Evolutionary conservation across 805 yeast genomes (phyloP), one percentile per base, ranked within the genome.

Genomic region (Phaffomyces opuntiae): DNA sequence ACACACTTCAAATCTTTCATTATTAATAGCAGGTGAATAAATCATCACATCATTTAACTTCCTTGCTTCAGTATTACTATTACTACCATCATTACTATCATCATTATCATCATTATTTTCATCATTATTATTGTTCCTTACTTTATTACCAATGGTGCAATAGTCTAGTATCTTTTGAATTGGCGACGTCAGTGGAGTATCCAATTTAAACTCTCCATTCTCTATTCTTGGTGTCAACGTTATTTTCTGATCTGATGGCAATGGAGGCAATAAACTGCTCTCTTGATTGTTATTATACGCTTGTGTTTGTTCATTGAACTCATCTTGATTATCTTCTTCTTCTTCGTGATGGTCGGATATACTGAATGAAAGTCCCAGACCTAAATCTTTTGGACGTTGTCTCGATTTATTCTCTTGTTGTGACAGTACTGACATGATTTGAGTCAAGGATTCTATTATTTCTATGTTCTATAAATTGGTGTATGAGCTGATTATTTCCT

Each of bases 1-100:
- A 42, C 52, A 47, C 1, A 57, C 53, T 21, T 57, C 60, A 44
- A 57, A 57, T 21, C 53, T 47, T 19, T 56, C 57, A 24, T 53
- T 47, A 13, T 57, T 49, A 7, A 57, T 49, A 14, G 56, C 56
- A 11, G 61, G 61, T 5, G 60, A 55, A 27, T 46, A 52, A 19
- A 26, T 47, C n/a, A 44, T 4, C 1, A 35, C 36, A 11, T 46
- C 48, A 9, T 32, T 38, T 7, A 29, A 13, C 9, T 29, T 29
- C 31, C 24, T 21, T 21, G 24, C 5, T 21, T 21, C 24, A 21
- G 24, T 6, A 21, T 21, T 21, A 21, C 24, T 21, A 4, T 21
- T 21, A 21, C 24, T 21, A 21, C 24, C 24, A 21, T 21, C 24
- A 21, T 21, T 21, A 21, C 24, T 6, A 21, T 21, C 24, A 21